A percentile compares a stretch with the other conserved stretches of the same genome.
Conservation (phyloP, 1,139 yeast genomes). For the Hemisphaericaspora subhashii region DNA sequence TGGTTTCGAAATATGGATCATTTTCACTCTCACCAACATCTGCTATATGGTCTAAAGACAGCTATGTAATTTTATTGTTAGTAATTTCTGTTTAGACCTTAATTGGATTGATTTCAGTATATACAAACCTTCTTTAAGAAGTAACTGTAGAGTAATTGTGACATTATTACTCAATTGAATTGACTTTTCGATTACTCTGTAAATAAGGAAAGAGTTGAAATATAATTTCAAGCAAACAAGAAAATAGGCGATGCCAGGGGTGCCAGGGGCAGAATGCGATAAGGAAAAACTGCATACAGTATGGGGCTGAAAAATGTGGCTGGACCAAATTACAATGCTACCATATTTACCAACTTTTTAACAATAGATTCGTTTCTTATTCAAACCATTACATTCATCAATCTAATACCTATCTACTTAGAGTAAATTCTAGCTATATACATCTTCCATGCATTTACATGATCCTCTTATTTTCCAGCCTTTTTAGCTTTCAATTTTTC, state of each 20-base stretch:
- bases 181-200: too few relatives aligned
- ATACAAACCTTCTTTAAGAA: constrained; percentile 41
- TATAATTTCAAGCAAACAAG: too few relatives aligned
- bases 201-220: too few relatives aligned
- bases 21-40: constrained; percentile 35
- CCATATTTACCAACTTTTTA: not conserved
- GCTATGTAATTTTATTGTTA: constrained; percentile 21
- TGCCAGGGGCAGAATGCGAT: too few relatives aligned
- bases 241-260: too few relatives aligned
- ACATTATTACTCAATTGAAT: too few relatives aligned
- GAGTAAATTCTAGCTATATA: too few relatives aligned
- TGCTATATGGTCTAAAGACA: constrained; percentile 36
- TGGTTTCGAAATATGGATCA: constrained; percentile 52
- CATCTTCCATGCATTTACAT: not conserved
- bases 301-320: too few relatives aligned
- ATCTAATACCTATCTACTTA: not conserved
- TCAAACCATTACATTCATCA: not conserved
- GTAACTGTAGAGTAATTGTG: constrained; percentile 22
- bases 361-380: too few relatives aligned
- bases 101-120: not conserved
- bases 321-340: too few relatives aligned
- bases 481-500: constrained; percentile 18
- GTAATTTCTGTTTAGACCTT: constrained; percentile 1
- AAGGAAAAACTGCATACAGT: too few relatives aligned
- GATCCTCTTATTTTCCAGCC: not conserved